These are phyloP conservation scores for Thymus mandschuricus DNA, from an alignment of 257 asterid species.

Conservation along the genomic window DNA sequence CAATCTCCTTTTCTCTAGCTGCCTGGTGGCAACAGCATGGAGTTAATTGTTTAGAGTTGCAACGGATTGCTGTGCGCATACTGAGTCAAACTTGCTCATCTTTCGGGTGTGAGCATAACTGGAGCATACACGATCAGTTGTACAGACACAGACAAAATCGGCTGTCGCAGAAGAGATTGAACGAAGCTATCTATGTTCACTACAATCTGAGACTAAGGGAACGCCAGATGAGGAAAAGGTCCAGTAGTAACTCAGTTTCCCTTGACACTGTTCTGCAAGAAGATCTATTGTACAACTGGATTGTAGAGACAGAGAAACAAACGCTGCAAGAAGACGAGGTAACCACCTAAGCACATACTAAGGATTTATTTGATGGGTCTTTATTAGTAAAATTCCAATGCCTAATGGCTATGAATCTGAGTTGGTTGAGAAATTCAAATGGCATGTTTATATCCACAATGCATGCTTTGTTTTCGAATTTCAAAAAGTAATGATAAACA, in stretches of 20 bases:
- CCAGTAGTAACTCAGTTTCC: constrained; percentile 47
- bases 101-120: constrained; percentile 82
- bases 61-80: constrained; percentile 82
- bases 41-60: constrained; percentile 88
- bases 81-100: constrained; percentile 93
- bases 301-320: constrained; percentile 73
- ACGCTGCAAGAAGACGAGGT: constrained; percentile 82
- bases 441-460: constrained; percentile 10
- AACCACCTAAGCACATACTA: constrained; percentile 18
- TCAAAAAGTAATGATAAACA: not conserved
- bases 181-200: constrained; percentile 70
- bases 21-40: constrained; percentile 99
- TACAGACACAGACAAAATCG: constrained; percentile 63
- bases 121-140: constrained; percentile 83
- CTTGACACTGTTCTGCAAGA: constrained; percentile 74
- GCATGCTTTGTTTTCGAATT: constrained; percentile 5
- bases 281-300: constrained; percentile 72
- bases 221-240: constrained; percentile 77
- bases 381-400: constrained; percentile 4
- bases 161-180: constrained; percentile 71
- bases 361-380: constrained; percentile 11
- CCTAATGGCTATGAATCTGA: not conserved
- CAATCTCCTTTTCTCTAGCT: constrained; percentile 53
- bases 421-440: not conserved
- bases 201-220: constrained; percentile 90